Percentiles rank a stretch among this genome's conserved stretches.
Evolutionary conservation across 2,329 filamentous ascomycete species (phyloP).

Genomic region (Calonectria ilicicola): DNA sequence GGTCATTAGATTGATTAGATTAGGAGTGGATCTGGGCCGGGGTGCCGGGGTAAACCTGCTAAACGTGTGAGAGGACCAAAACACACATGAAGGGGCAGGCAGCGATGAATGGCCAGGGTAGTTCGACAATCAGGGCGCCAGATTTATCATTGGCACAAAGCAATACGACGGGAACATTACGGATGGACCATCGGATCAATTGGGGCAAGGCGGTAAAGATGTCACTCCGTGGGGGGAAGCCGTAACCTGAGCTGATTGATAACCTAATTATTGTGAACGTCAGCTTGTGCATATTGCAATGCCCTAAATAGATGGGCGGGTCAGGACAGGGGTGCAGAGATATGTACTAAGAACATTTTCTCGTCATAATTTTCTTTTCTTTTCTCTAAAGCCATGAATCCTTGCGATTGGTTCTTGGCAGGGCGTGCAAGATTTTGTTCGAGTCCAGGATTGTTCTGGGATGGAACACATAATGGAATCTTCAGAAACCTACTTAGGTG

Average conservation of each 20-base stretch:
- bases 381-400: not conserved
- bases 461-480: not conserved
- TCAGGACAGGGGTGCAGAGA: not conserved
- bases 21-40: not conserved
- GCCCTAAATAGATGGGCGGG: not conserved
- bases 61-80: not conserved
- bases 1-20: conserved; percentile 17
- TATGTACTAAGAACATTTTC: not conserved
- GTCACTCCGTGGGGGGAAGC: not conserved
- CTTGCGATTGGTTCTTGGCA: not conserved
- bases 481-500: not conserved
- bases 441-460: not conserved
- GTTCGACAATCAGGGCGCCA: not conserved
- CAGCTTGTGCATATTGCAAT: not conserved
- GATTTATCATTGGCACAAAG: not conserved
- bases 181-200: conserved; percentile 9
- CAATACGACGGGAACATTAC: not conserved
- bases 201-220: not conserved
- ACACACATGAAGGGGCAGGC: not conserved
- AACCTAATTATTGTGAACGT: conserved; percentile 37
- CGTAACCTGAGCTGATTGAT: conserved; percentile 39
- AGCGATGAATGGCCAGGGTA: not conserved
- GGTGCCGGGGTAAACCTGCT: not conserved
- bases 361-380: not conserved
- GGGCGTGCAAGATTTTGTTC: too few relatives aligned